phyloP scores from a whole-genome alignment of 2,329 filamentous ascomycete species.

The Trichophyton mentagrophytes region DNA sequence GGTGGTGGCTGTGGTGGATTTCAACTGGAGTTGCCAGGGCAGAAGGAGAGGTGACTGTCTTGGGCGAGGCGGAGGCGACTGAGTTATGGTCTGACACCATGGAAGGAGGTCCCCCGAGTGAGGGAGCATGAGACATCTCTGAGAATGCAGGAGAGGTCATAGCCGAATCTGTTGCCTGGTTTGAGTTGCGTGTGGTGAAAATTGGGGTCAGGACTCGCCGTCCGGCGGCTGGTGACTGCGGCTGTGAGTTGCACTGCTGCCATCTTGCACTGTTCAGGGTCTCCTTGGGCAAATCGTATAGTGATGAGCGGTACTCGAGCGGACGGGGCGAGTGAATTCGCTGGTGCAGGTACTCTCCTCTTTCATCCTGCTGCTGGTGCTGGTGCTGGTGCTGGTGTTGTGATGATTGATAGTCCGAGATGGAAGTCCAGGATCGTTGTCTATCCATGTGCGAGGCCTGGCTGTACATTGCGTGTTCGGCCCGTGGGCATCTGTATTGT shows the following conservation, averaged over 20 bases:
- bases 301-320: background rate
- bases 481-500: background rate
- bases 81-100: conserved; percentile 58
- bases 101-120: conserved; percentile 49
- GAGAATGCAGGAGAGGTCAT: conserved; percentile 54
- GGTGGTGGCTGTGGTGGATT: conserved; percentile 25
- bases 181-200: conserved; percentile 22
- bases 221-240: conserved; percentile 12
- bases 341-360: background rate
- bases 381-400: background rate
- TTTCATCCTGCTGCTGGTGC: background rate
- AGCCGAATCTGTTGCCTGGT: conserved; percentile 37
- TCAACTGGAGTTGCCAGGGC: conserved; percentile 31
- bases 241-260: conserved; percentile 1
- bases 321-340: background rate
- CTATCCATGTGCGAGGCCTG: conserved; percentile 12
- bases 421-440: conserved; percentile 24
- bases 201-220: conserved; percentile 27
- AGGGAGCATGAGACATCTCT: conserved; percentile 46
- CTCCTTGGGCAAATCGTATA: background rate
- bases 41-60: conserved; percentile 30
- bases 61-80: conserved; percentile 48
- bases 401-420: conserved; percentile 15
- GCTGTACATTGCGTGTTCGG: background rate
- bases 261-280: background rate